phyloP scores from a whole-genome alignment of 2,329 filamentous ascomycete species.

The Xylaria sp. region DNA sequence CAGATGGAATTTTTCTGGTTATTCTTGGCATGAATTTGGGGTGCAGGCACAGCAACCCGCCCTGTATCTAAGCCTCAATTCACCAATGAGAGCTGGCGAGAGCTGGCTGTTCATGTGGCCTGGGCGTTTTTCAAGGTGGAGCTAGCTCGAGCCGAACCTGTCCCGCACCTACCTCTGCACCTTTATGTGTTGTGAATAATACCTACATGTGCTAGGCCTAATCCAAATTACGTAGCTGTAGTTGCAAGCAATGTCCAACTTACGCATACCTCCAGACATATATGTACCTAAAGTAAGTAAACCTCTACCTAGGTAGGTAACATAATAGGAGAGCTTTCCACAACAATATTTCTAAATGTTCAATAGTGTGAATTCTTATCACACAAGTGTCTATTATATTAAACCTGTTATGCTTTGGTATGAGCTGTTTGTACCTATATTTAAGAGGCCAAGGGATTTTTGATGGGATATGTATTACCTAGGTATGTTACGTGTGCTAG shows the following conservation, averaged over 20 bases:
- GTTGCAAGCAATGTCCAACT: too few relatives aligned
- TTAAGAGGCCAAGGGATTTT: not conserved
- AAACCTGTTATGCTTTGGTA: too few relatives aligned
- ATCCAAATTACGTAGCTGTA: too few relatives aligned
- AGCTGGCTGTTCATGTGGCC: conserved; percentile 17
- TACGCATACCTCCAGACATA: too few relatives aligned
- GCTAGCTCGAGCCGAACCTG: conserved; percentile 27
- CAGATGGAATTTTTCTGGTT: conserved; percentile 39
- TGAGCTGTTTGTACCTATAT: too few relatives aligned
- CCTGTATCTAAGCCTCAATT: conserved; percentile 15
- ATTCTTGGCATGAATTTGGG: conserved; percentile 39
- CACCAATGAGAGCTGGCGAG: conserved; percentile 24
- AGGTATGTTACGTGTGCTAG: not conserved
- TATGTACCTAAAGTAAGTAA: too few relatives aligned
- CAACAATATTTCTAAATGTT: too few relatives aligned
- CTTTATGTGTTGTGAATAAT: not conserved
- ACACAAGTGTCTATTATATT: too few relatives aligned
- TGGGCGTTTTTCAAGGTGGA: conserved; percentile 5
- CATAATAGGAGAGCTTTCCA: too few relatives aligned
- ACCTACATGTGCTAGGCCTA: too few relatives aligned
- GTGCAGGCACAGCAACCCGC: conserved; percentile 13
- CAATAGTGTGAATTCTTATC: too few relatives aligned
- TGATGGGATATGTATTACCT: not conserved
- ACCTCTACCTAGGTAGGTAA: too few relatives aligned
- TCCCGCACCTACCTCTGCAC: conserved; percentile 22